phyloP scores from a whole-genome alignment of 208 protist species.

The Leptomonas seymouri region DNA sequence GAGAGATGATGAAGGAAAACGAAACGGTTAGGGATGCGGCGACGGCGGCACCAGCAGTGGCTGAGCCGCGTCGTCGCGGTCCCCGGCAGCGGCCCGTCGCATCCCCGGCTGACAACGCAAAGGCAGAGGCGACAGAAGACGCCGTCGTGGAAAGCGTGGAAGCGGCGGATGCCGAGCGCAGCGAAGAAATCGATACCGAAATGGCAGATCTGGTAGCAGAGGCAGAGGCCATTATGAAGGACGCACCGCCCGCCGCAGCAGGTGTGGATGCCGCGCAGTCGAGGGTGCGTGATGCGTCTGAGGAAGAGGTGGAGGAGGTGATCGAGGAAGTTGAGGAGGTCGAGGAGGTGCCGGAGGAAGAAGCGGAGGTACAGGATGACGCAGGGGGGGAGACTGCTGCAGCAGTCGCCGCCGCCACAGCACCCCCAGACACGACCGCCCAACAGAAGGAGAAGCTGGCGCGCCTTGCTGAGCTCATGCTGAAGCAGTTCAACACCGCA shows the following conservation, averaged over 20 bases:
- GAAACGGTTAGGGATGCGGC: constrained; percentile 24
- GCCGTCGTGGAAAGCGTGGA: constrained; percentile 42
- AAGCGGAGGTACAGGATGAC: constrained; percentile 38
- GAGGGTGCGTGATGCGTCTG: neutral
- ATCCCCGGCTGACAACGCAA: constrained; percentile 7
- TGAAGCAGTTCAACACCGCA: constrained; percentile 84
- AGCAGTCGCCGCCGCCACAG: constrained; percentile 8
- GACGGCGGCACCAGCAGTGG: neutral
- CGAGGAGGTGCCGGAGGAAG: constrained; percentile 37
- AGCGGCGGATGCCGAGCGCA: constrained; percentile 4
- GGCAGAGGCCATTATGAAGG: constrained; percentile 25
- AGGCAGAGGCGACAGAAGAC: constrained; percentile 40
- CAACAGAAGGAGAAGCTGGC: constrained; percentile 40
- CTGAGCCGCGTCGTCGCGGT: constrained; percentile 10
- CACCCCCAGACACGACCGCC: neutral
- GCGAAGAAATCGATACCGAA: constrained; percentile 25
- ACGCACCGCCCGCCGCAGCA: constrained; percentile 5
- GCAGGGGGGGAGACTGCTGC: constrained; percentile 11
- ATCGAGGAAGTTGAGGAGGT: constrained; percentile 39
- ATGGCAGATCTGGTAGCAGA: constrained; percentile 22
- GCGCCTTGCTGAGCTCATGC: constrained; percentile 74
- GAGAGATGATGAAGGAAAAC: neutral
- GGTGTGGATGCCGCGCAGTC: neutral
- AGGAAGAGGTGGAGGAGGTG: constrained; percentile 10
- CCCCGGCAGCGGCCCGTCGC: constrained; percentile 13